Base-by-base conservation (phyloP, 495 filamentous ascomycete genomes). In the Aspergillus biplanus region DNA sequence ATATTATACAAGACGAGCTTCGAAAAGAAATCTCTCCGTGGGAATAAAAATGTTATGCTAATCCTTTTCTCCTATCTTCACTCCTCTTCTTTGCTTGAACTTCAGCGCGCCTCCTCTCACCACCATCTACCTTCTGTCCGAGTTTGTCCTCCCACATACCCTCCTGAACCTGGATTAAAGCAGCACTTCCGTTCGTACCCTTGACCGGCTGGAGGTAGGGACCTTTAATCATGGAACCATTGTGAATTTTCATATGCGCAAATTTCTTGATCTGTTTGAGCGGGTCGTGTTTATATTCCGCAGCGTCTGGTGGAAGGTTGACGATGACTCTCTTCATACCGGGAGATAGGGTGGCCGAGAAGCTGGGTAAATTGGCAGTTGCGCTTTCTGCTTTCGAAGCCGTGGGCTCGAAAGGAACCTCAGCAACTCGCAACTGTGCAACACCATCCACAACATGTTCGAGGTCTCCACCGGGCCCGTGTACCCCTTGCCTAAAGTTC, bases 51-150 rank as follows among this genome's bases (percentile, higher is more conserved):
- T n/a, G 55, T 69, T 59, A 71, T 56, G 60, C 67, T 18, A 49
- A 74, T 33, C 71, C 78, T 56, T 78, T 80, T 61, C 74, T 79
- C 61, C 74, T 77, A 60, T 82, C 80, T 55, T 83, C 80, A 47
- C 79, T 72, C 53, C 80, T 69, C 70, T 84, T 83, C 82, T 91
- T 92, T 32, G 87, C 83, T 71, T 92, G 82, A 49, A 98, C 89
- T 78, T 96, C 90, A 16, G 87, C 89, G 76, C 85, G 87, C 73
- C 96, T 86, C 73, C 95, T 86, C 79, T 99, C 95, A 82, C 95
- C 95, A 69, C 95, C 95, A 82, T 99, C 95, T 63, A 97, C 85
- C 86, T 98, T 99, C 50, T 86, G 85, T 44, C 95, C 95, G 60
- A 90, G 82, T 69, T 76, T 83, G 64, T 90, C 80, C 78, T 96